Base-by-base conservation (phyloP, 78 protist species). In the Chrysochromulina tobinii region DNA sequence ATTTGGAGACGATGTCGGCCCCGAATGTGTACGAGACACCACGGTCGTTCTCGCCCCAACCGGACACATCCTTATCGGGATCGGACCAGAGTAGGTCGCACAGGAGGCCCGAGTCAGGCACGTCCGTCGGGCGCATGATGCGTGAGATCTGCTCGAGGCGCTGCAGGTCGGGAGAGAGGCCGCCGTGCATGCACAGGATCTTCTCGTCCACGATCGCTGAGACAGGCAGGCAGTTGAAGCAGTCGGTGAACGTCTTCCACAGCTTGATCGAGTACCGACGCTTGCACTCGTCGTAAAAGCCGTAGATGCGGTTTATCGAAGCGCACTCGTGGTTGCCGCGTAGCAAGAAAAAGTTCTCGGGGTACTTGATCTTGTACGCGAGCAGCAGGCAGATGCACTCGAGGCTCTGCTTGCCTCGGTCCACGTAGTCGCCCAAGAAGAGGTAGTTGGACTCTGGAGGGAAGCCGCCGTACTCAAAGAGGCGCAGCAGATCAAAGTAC, bases 11-110 rank as follows among this genome's bases (percentile, higher is more conserved):
- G 54, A 98, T 96, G 50, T 98, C 99, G 4, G 96, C 88, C 57
- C 99, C 99, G 93, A 99, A 99, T 0, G 98, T 97, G 92, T 94
- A 98, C 20, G 98, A 97, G 57, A 98, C 99, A 68, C 99, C 99
- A 12, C 99, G 97, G 90, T 99, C 99, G 81, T 97, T 98, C 18
- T 75, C 83, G 12, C 27, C 83, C 83, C 83, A 75, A 12, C 83
- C 83, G 3, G 83, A 3, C 38, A 75, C 21, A 14, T 75, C 83
- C n/a, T 11, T n/a, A 1, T 75, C 83, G 57, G 83, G 83, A 23
- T 75, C 83, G 25, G 83, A 75, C 83, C 83, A 75, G n/a, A 75
- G 57, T 57, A 75, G 83, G 23, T 75, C 83, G 83, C 83, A 75
- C 25, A 75, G 59, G 27, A 75, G 83, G 27, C 83, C 83, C 11